Conservation (phyloP, 805 yeast species). For the Lipomyces sp. region DNA sequence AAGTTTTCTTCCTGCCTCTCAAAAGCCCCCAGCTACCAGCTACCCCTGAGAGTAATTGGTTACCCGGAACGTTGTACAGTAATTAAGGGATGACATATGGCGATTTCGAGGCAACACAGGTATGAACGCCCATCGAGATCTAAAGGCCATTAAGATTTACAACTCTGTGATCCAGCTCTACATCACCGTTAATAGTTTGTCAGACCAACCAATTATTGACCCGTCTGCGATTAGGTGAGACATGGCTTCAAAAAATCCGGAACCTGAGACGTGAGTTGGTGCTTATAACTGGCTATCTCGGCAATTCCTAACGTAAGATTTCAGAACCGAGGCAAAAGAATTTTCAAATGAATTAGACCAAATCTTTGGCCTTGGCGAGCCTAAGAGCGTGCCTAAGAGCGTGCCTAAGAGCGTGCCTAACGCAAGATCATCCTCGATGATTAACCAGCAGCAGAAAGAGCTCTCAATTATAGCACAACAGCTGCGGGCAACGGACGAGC, state of each 20-base stretch:
- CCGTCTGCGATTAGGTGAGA: not conserved
- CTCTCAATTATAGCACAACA: constrained; percentile 11
- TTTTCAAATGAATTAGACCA: constrained; percentile 24
- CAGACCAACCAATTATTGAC: not conserved
- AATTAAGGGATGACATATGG: no score
- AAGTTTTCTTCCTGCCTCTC: no score
- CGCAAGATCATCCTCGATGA: constrained; percentile 14
- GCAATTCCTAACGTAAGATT: not conserved
- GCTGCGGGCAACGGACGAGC: constrained; percentile 23
- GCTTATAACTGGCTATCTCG: not conserved
- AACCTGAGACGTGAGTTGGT: not conserved
- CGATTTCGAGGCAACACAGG: no score
- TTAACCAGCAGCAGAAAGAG: constrained; percentile 17
- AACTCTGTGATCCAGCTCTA: not conserved
- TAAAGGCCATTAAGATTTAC: not conserved
- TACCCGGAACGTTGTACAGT: not conserved
- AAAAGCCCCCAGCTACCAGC: no score
- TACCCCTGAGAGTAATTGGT: not conserved
- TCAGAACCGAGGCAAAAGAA: constrained; percentile 18
- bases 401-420: constrained; percentile 8
- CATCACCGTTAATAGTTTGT: not conserved
- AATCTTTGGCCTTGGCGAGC: constrained; percentile 19
- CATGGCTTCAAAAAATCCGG: not conserved
- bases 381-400: constrained; percentile 10
- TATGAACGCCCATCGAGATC: not conserved